Conservation (phyloP, 495 filamentous ascomycete genomes). For the Durotheca rogersii region DNA sequence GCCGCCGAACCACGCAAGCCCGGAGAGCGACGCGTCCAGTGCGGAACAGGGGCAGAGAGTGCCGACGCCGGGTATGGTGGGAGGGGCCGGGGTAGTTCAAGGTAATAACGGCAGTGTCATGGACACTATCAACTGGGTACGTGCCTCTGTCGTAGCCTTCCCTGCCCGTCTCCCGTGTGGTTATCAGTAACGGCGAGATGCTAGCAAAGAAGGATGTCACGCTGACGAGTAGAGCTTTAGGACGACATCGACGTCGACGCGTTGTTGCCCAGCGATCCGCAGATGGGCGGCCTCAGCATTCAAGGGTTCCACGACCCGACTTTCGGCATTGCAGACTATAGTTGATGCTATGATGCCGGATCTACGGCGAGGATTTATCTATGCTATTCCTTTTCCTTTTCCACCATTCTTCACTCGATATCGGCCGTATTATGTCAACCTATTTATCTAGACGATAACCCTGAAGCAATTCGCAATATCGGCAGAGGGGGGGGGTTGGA, state of each 20-base stretch:
- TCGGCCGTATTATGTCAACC: no score
- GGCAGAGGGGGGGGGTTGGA: no score
- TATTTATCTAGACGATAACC: slow-evolving; percentile 16
- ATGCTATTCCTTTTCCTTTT: no score
- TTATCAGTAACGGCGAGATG: no score
- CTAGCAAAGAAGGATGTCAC: not conserved
- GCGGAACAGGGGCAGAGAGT: slow-evolving; percentile 13
- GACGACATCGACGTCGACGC: slow-evolving; percentile 39
- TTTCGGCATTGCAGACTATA: slow-evolving; percentile 29
- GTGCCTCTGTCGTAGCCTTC: slow-evolving; percentile 7
- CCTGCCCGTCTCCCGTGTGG: not conserved
- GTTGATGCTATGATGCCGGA: no score
- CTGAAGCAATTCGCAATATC: slow-evolving; percentile 20
- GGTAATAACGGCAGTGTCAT: slow-evolving; percentile 33
- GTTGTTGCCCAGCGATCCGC: slow-evolving; percentile 40
- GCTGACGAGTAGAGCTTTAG: slow-evolving; percentile 16
- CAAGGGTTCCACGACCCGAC: slow-evolving; percentile 37
- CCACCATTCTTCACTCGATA: no score
- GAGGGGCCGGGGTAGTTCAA: slow-evolving; percentile 6
- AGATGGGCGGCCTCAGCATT: slow-evolving; percentile 40
- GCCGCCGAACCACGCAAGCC: slow-evolving; percentile 40
- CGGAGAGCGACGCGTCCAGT: slow-evolving; percentile 38
- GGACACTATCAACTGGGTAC: slow-evolving; percentile 41
- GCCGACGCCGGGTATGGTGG: slow-evolving; percentile 6
- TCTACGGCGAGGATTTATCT: no score